Base-by-base conservation (phyloP, 495 filamentous ascomycete species). In the Xylaria sp. region DNA sequence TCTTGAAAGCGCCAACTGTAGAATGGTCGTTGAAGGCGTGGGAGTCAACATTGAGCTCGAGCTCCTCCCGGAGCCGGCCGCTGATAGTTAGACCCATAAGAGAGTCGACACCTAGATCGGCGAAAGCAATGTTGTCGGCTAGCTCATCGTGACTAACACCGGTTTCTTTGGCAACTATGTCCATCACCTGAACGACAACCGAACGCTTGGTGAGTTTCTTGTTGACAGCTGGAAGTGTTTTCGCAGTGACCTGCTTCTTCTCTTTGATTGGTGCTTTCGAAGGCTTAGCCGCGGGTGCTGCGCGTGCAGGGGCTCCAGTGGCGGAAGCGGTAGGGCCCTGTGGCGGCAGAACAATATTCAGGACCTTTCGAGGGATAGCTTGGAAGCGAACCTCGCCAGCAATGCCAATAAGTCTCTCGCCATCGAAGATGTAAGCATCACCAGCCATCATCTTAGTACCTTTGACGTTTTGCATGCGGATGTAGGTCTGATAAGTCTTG, bases 401-500 rank as follows among this genome's bases (percentile, higher is more conserved):
- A 33, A 87, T 74, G 61, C 82, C 87, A 66, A 90, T 84, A 70
- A 91, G 83, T 74, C 80, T 86, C 26, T 91, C 86, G 58, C 87
- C 89, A 66, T 91, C 89, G 66, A 90, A 92, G 48, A 92, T 79
- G 58, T 90, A 91, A 50, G 89, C 87, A 70, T 93, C 89, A 59
- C 91, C 88, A 72, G 82, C 80, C 74, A 84, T 79, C 72, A 88
- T 82, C 69, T 84, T 84, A 52, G 80, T 80, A 37, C 82, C 81
- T 76, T 81, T 81, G 80, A 91, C 82, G 68, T 76, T 82, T 72
- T 81, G 87, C 90, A 92, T 94, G 68, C 87, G 88, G 68, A 93
- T 89, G 80, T 94, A 93, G 6, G 88, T 89, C 59, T 86, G 85
- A 73, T 94, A 95, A 0, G 88, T 90, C 80, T 92, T 90, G 40